Base-by-base conservation (phyloP, 2,329 filamentous ascomycete species). In the Trichothecium sympodiale region DNA sequence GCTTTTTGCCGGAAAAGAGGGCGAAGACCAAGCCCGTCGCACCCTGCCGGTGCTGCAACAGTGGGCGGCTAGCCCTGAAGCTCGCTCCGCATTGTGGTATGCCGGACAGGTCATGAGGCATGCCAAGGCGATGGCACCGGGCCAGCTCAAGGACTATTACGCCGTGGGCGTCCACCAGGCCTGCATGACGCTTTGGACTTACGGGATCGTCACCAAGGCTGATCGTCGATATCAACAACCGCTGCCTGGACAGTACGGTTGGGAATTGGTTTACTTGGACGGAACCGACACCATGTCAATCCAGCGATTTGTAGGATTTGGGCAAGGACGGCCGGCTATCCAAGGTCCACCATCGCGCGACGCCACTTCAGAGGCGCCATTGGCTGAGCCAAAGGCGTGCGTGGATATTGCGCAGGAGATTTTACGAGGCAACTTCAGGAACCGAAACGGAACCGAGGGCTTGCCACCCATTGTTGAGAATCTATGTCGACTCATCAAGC, bases 91-190 rank as follows among this genome's bases (percentile, higher is more conserved):
- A 8, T 50, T 83, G 1, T 83, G 74, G 70, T 76, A 80, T 44
- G 80, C 80, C 1, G 79, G 76, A 0, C 80, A 83, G 51, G 65
- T 81, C 2, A 51, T 84, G 5, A 68, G 75, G 7, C 68, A 71
- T 29, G 78, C 76, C 2, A 71, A 67, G 46, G 41, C 57, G 33
- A 69, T 78, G 33, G 66, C 73, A 0, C 51, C 59, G 2, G 64
- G 67, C 0, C 62, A 69, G 9, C 53, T 83, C 4, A 71, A 74
- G 30, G 75, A 80, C 42, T 83, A 84, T 50, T 72, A 75, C 41
- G 77, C 79, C 0, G 71, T 84, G 6, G 75, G 72, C 0, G 67
- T 83, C 1, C 81, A 83, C 48, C 80, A 84, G 49, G 78, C 77
- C 4, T 67, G 71, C 10, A 60, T 86, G 4, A 72, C 74, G 1